Evolutionary conservation across 2,329 filamentous ascomycete genomes (phyloP).

Genomic region (Daldinia sp.): DNA sequence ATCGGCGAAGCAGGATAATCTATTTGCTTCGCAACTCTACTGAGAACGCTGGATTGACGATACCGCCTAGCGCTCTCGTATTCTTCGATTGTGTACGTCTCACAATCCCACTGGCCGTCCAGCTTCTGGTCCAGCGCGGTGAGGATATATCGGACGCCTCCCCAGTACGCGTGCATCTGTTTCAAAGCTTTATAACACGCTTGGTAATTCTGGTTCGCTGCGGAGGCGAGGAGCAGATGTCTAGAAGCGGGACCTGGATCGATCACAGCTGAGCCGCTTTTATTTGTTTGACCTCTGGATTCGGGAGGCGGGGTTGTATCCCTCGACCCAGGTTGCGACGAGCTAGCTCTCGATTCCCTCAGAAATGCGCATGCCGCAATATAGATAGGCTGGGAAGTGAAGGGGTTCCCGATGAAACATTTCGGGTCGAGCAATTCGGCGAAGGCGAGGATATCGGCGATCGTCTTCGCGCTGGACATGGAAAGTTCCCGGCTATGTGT

Average conservation of each 20-base stretch:
- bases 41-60: constrained; percentile 58
- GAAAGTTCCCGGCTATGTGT: constrained; percentile 84
- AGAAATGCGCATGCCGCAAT: constrained; percentile 91
- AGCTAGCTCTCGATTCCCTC: constrained; percentile 81
- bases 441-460: constrained; percentile 88
- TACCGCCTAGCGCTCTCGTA: constrained; percentile 76
- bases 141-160: constrained; percentile 86
- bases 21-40: constrained; percentile 60
- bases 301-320: constrained; percentile 64
- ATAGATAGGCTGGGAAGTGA: constrained; percentile 91
- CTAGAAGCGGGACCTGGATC: constrained; percentile 65
- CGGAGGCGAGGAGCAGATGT: constrained; percentile 81
- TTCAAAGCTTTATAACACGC: constrained; percentile 86
- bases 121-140: constrained; percentile 89
- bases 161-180: constrained; percentile 86
- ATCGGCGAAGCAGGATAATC: constrained; percentile 60
- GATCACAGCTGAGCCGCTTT: constrained; percentile 33
- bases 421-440: constrained; percentile 87
- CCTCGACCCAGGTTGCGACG: constrained; percentile 74
- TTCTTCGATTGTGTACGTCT: constrained; percentile 77
- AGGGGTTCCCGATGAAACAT: constrained; percentile 88
- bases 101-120: constrained; percentile 85
- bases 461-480: constrained; percentile 92
- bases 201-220: constrained; percentile 88
- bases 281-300: constrained; percentile 44